phyloP scores from a whole-genome alignment of 345 rosid species.

The Melaleuca alternifolia region DNA sequence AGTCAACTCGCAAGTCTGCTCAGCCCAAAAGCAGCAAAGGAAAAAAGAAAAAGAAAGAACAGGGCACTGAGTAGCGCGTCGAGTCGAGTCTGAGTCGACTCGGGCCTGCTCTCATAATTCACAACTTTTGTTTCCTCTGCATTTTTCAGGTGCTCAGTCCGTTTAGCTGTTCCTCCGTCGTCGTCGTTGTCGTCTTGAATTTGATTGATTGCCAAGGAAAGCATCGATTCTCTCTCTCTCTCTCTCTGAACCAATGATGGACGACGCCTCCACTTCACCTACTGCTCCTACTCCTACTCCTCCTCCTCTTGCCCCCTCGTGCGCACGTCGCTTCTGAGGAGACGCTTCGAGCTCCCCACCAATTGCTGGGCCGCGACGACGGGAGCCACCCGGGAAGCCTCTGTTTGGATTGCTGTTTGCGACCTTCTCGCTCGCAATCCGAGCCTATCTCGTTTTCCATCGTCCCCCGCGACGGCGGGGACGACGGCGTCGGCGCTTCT shows the following conservation, averaged over 20 bases:
- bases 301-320: neutral
- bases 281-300: neutral
- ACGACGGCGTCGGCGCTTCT: constrained; percentile 10
- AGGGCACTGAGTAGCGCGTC: too few relatives aligned
- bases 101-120: too few relatives aligned
- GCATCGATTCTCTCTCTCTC: neutral
- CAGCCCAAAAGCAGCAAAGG: too few relatives aligned
- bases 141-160: neutral
- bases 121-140: too few relatives aligned
- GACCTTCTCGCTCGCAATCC: constrained; percentile 28
- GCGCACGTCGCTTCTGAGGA: neutral
- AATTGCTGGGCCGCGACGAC: neutral
- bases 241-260: neutral
- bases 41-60: too few relatives aligned
- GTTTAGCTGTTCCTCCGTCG: neutral
- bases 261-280: neutral
- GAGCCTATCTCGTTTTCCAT: constrained; percentile 14
- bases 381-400: neutral
- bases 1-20: too few relatives aligned
- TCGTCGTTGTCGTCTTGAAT: neutral
- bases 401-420: constrained; percentile 23
- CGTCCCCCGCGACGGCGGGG: neutral
- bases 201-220: constrained; percentile 1
- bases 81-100: too few relatives aligned
- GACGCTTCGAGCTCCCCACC: neutral